These are phyloP conservation scores for Mychonastes homosphaera DNA, from an alignment of 139 green algal species.

Conservation along the genomic window DNA sequence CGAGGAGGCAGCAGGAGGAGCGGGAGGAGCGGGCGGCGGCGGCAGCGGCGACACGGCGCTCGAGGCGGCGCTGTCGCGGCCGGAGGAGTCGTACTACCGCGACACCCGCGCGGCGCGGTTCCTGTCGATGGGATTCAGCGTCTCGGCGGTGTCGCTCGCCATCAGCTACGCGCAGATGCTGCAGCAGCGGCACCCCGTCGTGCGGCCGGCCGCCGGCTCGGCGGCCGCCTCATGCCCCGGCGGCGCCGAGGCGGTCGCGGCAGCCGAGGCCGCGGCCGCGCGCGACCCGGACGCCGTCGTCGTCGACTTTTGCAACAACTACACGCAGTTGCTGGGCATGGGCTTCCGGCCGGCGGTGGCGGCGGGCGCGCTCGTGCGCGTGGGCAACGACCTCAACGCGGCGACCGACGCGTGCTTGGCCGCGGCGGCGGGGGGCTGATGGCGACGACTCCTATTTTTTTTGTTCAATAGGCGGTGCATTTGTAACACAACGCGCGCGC, in stretches of 20 bases:
- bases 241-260: too few species aligned
- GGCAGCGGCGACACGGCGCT: not conserved
- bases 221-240: too few species aligned
- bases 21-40: not conserved
- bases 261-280: too few species aligned
- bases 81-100: slow-evolving; percentile 12
- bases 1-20: not conserved
- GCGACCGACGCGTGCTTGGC: slow-evolving; percentile 21
- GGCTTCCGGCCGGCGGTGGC: slow-evolving; percentile 20
- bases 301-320: slow-evolving; percentile 15
- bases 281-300: too few species aligned
- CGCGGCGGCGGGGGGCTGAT: slow-evolving; percentile 14
- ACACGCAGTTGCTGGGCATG: slow-evolving; percentile 25
- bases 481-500: too few species aligned
- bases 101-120: slow-evolving; percentile 10
- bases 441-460: too few species aligned
- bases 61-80: not conserved
- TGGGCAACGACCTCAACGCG: slow-evolving; percentile 14
- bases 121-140: slow-evolving; percentile 2
- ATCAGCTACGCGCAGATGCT: too few species aligned
- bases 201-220: too few species aligned
- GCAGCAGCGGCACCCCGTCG: too few species aligned
- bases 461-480: too few species aligned
- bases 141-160: slow-evolving; percentile 9
- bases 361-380: slow-evolving; percentile 23